These are phyloP conservation scores for Camellia lanceoleosa DNA, from an alignment of 148 eudicot species.

Conservation along the genomic window DNA sequence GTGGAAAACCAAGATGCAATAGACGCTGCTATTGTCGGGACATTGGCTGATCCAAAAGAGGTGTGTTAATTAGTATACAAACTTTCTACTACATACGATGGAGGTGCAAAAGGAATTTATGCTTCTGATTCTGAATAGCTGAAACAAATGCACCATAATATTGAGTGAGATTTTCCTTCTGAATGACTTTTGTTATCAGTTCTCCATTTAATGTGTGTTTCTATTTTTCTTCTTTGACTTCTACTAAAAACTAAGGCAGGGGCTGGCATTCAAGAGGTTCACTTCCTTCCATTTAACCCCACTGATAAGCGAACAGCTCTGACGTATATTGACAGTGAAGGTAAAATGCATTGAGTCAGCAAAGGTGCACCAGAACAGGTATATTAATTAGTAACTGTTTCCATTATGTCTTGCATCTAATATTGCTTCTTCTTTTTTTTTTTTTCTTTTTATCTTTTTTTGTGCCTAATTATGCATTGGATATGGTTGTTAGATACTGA, in stretches of 20 bases:
- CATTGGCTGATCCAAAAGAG: slow-evolving; percentile 55
- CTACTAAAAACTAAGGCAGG: slow-evolving; percentile 39
- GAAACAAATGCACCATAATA: background rate
- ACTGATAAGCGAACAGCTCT: slow-evolving; percentile 58
- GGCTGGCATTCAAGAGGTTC: slow-evolving; percentile 51
- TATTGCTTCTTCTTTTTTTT: background rate
- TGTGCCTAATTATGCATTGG: background rate
- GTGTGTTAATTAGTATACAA: slow-evolving; percentile 20
- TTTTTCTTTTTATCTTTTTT: no score
- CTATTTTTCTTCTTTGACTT: background rate
- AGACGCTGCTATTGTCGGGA: slow-evolving; percentile 51
- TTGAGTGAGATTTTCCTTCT: background rate
- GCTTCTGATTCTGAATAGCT: slow-evolving; percentile 4
- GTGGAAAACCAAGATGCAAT: slow-evolving; percentile 65
- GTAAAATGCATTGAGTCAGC: slow-evolving; percentile 50
- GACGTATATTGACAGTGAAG: slow-evolving; percentile 46
- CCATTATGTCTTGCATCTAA: background rate
- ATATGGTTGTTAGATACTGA: slow-evolving; percentile 34
- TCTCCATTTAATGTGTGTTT: background rate
- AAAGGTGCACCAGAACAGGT: slow-evolving; percentile 60
- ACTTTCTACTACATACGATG: background rate
- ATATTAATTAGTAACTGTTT: background rate
- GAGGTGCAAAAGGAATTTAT: background rate
- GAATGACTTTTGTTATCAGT: background rate
- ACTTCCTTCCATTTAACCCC: slow-evolving; percentile 60